These are phyloP conservation scores for Rhododendron vialii DNA, from an alignment of 148 eudicot genomes.

Conservation along the genomic window DNA sequence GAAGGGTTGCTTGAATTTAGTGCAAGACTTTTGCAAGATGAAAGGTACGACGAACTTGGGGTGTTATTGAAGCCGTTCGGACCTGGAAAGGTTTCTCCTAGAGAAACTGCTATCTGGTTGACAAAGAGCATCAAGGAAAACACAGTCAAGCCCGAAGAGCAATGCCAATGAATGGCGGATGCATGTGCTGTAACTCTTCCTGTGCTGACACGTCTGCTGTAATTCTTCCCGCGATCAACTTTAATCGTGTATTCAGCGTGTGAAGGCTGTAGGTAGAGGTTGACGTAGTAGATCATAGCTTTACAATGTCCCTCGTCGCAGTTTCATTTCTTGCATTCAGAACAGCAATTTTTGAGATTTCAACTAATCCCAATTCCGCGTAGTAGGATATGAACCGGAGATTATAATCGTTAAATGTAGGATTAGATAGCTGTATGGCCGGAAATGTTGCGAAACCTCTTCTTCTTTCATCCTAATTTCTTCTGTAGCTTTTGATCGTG, in stretches of 20 bases:
- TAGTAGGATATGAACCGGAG: neutral
- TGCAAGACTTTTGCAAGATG: constrained; percentile 78
- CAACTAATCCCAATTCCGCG: neutral
- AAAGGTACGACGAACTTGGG: constrained; percentile 75
- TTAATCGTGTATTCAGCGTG: neutral
- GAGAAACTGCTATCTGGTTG: constrained; percentile 99
- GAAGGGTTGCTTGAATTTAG: constrained; percentile 95
- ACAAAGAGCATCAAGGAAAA: constrained; percentile 84
- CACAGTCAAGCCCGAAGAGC: constrained; percentile 46
- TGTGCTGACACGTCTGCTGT: neutral
- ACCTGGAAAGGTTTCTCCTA: constrained; percentile 84
- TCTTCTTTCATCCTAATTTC: neutral
- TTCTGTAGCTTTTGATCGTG: neutral
- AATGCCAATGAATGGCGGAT: constrained; percentile 14
- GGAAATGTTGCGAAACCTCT: neutral
- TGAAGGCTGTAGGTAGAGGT: neutral
- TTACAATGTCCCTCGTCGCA: neutral
- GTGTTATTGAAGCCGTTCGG: constrained; percentile 90
- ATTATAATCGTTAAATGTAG: neutral
- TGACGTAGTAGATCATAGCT: constrained; percentile 4
- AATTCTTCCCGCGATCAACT: neutral
- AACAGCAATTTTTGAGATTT: constrained; percentile 10
- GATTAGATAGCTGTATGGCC: neutral
- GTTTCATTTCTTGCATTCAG: neutral
- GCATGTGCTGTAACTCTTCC: neutral